Evolutionary conservation across 805 yeast genomes (phyloP).

Genomic region (Cyberlindnera mycetangii): DNA sequence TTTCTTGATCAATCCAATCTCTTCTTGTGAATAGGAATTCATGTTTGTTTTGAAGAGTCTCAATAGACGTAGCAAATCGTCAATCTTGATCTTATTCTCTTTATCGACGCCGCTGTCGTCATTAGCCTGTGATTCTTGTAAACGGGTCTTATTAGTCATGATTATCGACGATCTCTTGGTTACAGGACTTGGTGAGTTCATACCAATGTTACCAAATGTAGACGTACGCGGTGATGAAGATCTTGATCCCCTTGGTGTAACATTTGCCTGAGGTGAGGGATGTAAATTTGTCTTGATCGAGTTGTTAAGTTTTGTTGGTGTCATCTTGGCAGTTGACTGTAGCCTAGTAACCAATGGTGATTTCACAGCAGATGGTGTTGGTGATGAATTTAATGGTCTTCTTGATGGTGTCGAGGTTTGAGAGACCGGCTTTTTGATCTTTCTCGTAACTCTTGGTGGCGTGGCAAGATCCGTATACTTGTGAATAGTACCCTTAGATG

Average conservation of each 20-base stretch:
- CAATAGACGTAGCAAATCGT: slow-evolving; percentile 17
- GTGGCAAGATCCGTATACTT: slow-evolving; percentile 19
- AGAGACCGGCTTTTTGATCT: slow-evolving; percentile 22
- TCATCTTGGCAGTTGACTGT: slow-evolving; percentile 22
- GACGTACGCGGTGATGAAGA: slow-evolving; percentile 11
- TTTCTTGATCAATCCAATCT: slow-evolving; percentile 23
- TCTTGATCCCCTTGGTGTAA: slow-evolving; percentile 1
- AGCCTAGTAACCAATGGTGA: slow-evolving; percentile 18
- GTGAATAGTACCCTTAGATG: slow-evolving; percentile 15
- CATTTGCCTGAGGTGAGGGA: slow-evolving; percentile 18
- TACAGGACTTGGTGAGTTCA: slow-evolving; percentile 8
- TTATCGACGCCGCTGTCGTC: slow-evolving; percentile 4
- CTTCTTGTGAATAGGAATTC: slow-evolving; percentile 21
- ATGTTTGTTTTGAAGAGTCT: slow-evolving; percentile 20
- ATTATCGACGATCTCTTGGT: slow-evolving; percentile 13
- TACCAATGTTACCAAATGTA: background rate
- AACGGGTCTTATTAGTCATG: slow-evolving; percentile 9
- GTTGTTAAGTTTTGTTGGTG: slow-evolving; percentile 23
- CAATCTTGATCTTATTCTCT: slow-evolving; percentile 16
- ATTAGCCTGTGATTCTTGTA: slow-evolving; percentile 4
- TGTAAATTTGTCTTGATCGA: slow-evolving; percentile 21
- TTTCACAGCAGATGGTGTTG: slow-evolving; percentile 6
- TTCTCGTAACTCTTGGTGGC: slow-evolving; percentile 28
- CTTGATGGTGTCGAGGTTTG: slow-evolving; percentile 18
- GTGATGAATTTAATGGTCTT: slow-evolving; percentile 7